Evolutionary conservation across 768 basidiomycete genomes (phyloP), one percentile per base, ranked within the genome.

Genomic region (Termitomyces sp.): DNA sequence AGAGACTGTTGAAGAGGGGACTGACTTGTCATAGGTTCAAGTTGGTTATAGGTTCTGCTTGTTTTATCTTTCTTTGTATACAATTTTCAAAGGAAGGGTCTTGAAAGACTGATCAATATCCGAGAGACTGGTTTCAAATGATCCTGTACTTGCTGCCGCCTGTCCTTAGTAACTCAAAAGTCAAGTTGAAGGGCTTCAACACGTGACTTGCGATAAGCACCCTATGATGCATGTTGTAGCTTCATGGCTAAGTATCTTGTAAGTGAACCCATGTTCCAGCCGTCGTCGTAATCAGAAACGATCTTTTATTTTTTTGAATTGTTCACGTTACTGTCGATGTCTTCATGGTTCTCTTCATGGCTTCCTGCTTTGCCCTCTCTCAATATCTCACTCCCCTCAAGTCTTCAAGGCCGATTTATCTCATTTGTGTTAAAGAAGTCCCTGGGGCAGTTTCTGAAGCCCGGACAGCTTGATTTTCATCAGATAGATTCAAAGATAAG

Each of bases 401-500:
- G 79, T 59, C 88, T 98, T 50, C 94, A 97, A 77, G 81, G 87
- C 57, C 86, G 92, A 60, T 95, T 98, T 76, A 80, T 98, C 40
- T 94, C 94, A 1, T 98, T 94, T 71, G 76, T 94, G 56, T 82
- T 98, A 63, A 90, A 87, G 80, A 87, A 86, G 68, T 82, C 85
- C 8, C 77, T 98, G 0, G 96, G 96, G 11, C 90, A 89, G 70
- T 82, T 97, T 62, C 82, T 98, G 57, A 91, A 89, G 71, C 92
- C 91, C 10, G 95, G 93, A 15, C 94, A 95, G 68, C 83, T 97
- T 60, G 92, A 97, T 75, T 79, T 85, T 56, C 83, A 88, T 59
- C 87, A 93, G 74, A 89, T 97, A 67, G 93, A 96, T 67, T 91
- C 93, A 34, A 93, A 96, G 74, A 88, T 98, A 68, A 90, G 92